phyloP scores from a whole-genome alignment of 2,329 filamentous ascomycete species.

The Apiospora pterosperma region DNA sequence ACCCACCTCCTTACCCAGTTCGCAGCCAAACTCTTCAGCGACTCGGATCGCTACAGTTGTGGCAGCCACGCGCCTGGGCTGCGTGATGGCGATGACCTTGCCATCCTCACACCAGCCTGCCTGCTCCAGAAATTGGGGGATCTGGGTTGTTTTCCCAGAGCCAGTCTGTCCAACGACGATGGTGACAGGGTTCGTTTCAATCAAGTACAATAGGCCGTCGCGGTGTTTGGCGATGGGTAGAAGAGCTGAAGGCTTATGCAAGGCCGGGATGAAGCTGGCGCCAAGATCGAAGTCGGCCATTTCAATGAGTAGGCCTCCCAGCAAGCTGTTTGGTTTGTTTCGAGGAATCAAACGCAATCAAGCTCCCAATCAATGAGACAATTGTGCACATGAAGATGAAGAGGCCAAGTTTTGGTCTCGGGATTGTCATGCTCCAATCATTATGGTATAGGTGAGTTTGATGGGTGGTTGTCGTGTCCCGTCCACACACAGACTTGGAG shows the following conservation, averaged over 20 bases:
- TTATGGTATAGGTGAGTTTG: background rate
- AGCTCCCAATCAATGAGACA: too few species aligned
- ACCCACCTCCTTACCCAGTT: slow-evolving; percentile 85
- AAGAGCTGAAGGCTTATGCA: slow-evolving; percentile 80
- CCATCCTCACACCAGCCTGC: slow-evolving; percentile 86
- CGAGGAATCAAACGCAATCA: background rate
- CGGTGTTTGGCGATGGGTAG: slow-evolving; percentile 85
- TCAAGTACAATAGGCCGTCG: slow-evolving; percentile 75
- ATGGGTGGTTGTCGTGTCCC: background rate
- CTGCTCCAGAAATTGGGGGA: slow-evolving; percentile 85
- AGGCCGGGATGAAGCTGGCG: slow-evolving; percentile 67
- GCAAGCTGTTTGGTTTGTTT: too few species aligned
- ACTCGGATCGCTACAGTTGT: slow-evolving; percentile 87
- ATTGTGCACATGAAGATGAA: too few species aligned
- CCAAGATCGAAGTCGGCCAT: slow-evolving; percentile 58
- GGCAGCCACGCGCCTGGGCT: slow-evolving; percentile 87
- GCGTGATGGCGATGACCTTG: slow-evolving; percentile 78
- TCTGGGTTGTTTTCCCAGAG: slow-evolving; percentile 92
- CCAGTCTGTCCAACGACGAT: slow-evolving; percentile 93
- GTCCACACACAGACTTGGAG: background rate
- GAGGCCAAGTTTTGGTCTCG: too few species aligned
- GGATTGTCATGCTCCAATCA: background rate
- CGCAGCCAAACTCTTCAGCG: slow-evolving; percentile 82
- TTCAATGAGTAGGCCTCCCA: background rate
- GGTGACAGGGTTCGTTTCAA: slow-evolving; percentile 80